Conservation (phyloP, 371 early-diverging fungal genomes). For the Saksenaea oblongispora region DNA sequence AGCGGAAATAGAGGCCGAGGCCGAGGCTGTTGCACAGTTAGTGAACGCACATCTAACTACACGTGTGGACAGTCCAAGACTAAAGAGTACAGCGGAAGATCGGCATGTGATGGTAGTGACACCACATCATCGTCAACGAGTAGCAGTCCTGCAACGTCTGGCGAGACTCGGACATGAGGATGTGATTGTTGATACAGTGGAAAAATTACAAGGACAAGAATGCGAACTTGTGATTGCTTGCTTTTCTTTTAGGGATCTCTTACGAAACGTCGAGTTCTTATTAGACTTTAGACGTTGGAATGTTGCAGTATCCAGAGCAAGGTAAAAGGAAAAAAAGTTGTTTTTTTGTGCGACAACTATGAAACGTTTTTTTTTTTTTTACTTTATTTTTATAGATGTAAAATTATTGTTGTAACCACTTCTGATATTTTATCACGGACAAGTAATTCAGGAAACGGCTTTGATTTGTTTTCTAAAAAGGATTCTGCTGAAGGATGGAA, state of each 20-base stretch:
- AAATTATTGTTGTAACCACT: slow-evolving; percentile 53
- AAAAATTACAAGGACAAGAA: slow-evolving; percentile 67
- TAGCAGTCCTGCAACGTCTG: slow-evolving; percentile 34
- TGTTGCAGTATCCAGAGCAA: slow-evolving; percentile 57
- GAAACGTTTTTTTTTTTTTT: not conserved
- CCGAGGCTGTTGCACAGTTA: slow-evolving; percentile 38
- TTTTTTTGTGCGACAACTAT: not conserved
- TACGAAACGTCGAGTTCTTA: slow-evolving; percentile 32
- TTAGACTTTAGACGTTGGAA: slow-evolving; percentile 59
- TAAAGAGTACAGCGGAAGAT: slow-evolving; percentile 10
- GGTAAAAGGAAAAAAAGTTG: slow-evolving; percentile 15
- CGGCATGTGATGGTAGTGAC: slow-evolving; percentile 46
- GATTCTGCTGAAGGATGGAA: slow-evolving; percentile 36
- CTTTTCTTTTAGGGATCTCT: slow-evolving; percentile 41
- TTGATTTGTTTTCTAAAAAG: slow-evolving; percentile 17
- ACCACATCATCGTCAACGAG: slow-evolving; percentile 58
- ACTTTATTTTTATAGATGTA: slow-evolving; percentile 34
- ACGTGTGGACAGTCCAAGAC: not conserved
- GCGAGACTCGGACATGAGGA: slow-evolving; percentile 1
- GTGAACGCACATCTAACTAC: slow-evolving; percentile 35
- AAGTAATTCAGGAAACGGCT: slow-evolving; percentile 14
- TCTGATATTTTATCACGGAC: slow-evolving; percentile 36
- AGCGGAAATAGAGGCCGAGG: slow-evolving; percentile 34
- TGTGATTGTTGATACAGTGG: slow-evolving; percentile 47
- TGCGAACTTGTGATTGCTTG: slow-evolving; percentile 59